Evolutionary conservation across 208 protist genomes (phyloP).

Genomic region (Crithidia bombi): DNA sequence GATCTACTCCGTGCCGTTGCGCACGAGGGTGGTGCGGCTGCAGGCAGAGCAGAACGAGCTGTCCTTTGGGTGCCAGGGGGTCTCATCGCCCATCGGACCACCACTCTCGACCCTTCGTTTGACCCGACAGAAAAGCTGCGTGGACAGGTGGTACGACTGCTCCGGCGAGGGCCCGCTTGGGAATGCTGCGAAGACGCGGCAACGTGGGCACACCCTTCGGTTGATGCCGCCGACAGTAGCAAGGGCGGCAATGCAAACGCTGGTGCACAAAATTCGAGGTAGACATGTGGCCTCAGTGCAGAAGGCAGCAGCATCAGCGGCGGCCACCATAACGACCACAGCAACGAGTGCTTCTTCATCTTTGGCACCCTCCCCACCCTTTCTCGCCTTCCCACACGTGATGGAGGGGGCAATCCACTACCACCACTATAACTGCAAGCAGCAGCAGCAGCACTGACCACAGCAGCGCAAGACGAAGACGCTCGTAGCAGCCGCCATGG

Average conservation of each 20-base stretch:
- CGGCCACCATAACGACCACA: neutral
- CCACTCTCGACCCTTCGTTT: slow-evolving; percentile 99
- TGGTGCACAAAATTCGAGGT: neutral
- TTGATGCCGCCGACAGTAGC: no score
- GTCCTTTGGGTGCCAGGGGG: slow-evolving; percentile 98
- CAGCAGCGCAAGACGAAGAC: neutral
- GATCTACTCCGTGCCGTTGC: slow-evolving; percentile 95
- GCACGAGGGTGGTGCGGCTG: slow-evolving; percentile 93
- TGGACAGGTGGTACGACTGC: slow-evolving; percentile 88
- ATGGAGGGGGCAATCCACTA: no score
- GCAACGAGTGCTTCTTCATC: neutral
- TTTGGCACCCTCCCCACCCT: neutral
- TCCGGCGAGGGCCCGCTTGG: slow-evolving; percentile 26
- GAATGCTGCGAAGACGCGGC: neutral
- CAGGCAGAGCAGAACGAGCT: slow-evolving; percentile 98
- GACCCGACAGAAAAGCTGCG: slow-evolving; percentile 98
- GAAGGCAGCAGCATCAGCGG: neutral
- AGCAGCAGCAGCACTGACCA: neutral
- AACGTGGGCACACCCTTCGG: no score
- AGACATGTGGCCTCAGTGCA: neutral
- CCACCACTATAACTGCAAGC: neutral
- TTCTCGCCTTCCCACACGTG: no score
- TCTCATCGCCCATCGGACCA: slow-evolving; percentile 99
- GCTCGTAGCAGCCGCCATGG: neutral
- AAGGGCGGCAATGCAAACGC: no score